A percentile compares a stretch with the other conserved stretches of the same genome.
These are phyloP conservation scores for Thalia dealbata DNA, from an alignment of 176 grass and related monocot genomes.

Conservation along the genomic window DNA sequence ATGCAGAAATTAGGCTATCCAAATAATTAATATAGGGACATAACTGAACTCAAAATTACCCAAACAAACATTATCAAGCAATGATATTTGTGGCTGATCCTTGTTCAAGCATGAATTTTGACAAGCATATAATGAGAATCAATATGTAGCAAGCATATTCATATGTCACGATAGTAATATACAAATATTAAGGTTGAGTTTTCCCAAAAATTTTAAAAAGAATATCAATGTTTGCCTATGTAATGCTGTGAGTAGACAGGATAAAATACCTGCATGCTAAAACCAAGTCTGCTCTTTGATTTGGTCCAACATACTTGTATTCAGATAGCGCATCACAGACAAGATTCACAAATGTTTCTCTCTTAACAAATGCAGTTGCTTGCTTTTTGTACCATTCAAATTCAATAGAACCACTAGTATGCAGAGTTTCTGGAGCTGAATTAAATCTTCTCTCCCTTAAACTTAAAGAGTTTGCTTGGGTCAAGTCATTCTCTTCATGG, in stretches of 20 bases:
- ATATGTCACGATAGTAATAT: neutral
- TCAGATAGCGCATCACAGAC: constrained; percentile 63
- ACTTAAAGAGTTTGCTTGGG: constrained; percentile 1
- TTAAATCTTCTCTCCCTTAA: neutral
- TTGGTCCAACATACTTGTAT: constrained; percentile 76
- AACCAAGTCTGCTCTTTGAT: constrained; percentile 63
- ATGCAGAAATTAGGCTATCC: too few species aligned
- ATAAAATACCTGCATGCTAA: constrained; percentile 54
- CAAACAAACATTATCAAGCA: too few species aligned
- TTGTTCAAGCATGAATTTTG: too few species aligned
- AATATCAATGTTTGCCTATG: neutral
- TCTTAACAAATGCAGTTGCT: constrained; percentile 50
- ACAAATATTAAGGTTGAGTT: neutral
- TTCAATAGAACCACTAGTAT: neutral
- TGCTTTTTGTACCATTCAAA: constrained; percentile 84
- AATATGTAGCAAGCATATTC: neutral
- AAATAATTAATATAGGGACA: too few species aligned
- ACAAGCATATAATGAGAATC: too few species aligned
- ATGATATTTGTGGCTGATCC: too few species aligned
- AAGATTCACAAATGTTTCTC: constrained; percentile 54
- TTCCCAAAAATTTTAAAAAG: neutral
- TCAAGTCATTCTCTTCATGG: constrained; percentile 32
- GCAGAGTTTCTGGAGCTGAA: constrained; percentile 6
- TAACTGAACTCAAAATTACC: too few species aligned
- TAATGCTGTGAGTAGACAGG: neutral